Evolutionary conservation across 805 yeast genomes (phyloP).

Genomic region (Wickerhamiella qilinensis): DNA sequence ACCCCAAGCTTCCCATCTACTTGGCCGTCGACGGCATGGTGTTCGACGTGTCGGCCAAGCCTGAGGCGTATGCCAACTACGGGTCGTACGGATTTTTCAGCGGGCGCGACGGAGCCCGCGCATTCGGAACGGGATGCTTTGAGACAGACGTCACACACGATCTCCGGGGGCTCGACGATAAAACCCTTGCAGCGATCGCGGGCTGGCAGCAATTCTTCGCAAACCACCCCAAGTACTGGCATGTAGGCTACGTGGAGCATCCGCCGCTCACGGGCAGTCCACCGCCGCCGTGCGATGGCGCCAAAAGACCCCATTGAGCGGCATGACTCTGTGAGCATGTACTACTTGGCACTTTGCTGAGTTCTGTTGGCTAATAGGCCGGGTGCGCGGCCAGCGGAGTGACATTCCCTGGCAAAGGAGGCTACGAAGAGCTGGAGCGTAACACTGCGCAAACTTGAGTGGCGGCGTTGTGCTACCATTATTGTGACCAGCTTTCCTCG

Average conservation of each 20-base stretch:
- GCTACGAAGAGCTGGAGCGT: no score
- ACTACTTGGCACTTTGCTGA: no score
- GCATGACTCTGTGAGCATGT: no score
- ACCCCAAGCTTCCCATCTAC: constrained; percentile 34
- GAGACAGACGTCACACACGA: constrained; percentile 48
- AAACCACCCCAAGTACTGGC: constrained; percentile 38
- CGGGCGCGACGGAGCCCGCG: constrained; percentile 55
- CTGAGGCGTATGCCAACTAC: constrained; percentile 39
- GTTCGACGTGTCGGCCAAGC: constrained; percentile 42
- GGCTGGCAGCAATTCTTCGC: constrained; percentile 40
- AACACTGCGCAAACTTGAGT: no score
- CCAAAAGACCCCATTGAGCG: constrained; percentile 6
- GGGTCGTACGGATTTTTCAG: constrained; percentile 42
- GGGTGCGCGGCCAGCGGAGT: no score
- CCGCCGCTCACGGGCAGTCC: constrained; percentile 30
- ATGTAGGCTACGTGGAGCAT: constrained; percentile 39
- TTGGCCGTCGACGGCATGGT: constrained; percentile 45
- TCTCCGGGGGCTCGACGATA: constrained; percentile 40
- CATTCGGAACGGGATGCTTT: constrained; percentile 58
- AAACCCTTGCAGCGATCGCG: constrained; percentile 26
- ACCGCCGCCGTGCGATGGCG: constrained; percentile 31
- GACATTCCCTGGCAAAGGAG: no score
- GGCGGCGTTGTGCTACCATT: no score
- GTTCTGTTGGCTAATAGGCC: no score
- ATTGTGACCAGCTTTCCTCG: no score